These are phyloP conservation scores for Ramalina intermedia DNA, from an alignment of 495 filamentous ascomycete species.

Conservation along the genomic window DNA sequence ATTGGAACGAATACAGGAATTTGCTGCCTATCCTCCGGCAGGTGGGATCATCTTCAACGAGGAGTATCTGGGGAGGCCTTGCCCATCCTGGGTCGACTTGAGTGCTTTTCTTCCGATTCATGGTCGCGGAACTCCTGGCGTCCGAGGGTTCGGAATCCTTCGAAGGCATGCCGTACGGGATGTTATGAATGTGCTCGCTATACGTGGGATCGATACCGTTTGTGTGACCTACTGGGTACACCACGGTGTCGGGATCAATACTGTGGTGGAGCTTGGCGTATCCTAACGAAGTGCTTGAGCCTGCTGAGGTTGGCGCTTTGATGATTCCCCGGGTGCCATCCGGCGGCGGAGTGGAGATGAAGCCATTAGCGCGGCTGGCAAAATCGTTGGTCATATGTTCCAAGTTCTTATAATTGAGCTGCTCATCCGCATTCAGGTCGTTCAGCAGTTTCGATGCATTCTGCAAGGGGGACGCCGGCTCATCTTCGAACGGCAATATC, in stretches of 20 bases:
- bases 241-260: slow-evolving; percentile 61
- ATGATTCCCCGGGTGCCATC: slow-evolving; percentile 26
- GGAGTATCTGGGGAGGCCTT: slow-evolving; percentile 67
- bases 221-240: slow-evolving; percentile 80
- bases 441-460: slow-evolving; percentile 80
- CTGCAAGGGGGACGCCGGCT: slow-evolving; percentile 68
- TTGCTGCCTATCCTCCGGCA: slow-evolving; percentile 90
- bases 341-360: slow-evolving; percentile 30
- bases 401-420: slow-evolving; percentile 58
- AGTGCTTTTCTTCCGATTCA: slow-evolving; percentile 51
- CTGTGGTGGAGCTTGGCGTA: slow-evolving; percentile 32
- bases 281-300: slow-evolving; percentile 34
- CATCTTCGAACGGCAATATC: slow-evolving; percentile 42
- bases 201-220: slow-evolving; percentile 92
- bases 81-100: slow-evolving; percentile 67
- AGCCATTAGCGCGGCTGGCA: slow-evolving; percentile 35
- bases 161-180: slow-evolving; percentile 63
- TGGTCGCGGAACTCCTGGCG: slow-evolving; percentile 31
- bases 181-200: slow-evolving; percentile 83
- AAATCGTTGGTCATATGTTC: slow-evolving; percentile 62
- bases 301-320: slow-evolving; percentile 33
- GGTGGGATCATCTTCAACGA: slow-evolving; percentile 92
- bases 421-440: slow-evolving; percentile 62
- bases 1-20: slow-evolving; percentile 79
- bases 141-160: slow-evolving; percentile 40